These are phyloP conservation scores for Gastrolobium bilobum DNA, from an alignment of 306 rosid genomes.

Conservation along the genomic window DNA sequence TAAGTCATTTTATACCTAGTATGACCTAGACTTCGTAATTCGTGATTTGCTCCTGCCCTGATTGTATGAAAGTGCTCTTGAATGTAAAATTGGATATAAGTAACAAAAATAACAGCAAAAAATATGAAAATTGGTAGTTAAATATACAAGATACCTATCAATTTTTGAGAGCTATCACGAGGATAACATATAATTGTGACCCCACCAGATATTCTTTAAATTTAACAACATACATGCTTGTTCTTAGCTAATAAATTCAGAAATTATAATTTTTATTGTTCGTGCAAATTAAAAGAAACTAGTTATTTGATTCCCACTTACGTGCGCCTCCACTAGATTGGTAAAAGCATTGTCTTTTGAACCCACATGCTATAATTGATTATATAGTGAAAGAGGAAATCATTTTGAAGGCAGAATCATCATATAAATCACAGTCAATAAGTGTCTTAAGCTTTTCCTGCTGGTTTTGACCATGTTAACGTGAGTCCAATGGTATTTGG, in stretches of 20 bases:
- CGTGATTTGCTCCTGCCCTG: too few species aligned
- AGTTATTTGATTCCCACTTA: conserved; percentile 16
- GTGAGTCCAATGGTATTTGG: background rate
- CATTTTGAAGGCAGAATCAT: background rate
- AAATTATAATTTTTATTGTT: background rate
- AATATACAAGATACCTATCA: too few species aligned
- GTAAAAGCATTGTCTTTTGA: background rate
- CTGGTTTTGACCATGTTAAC: background rate
- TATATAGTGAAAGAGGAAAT: background rate
- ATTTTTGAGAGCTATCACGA: too few species aligned
- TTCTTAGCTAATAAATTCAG: background rate
- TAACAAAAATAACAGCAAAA: too few species aligned
- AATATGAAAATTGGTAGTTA: too few species aligned
- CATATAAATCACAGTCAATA: background rate
- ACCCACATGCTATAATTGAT: background rate
- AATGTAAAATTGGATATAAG: too few species aligned
- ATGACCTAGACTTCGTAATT: too few species aligned
- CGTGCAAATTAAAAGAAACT: conserved; percentile 8
- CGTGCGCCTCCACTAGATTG: background rate
- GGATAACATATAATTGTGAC: too few species aligned
- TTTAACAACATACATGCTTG: too few species aligned
- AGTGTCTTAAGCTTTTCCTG: background rate
- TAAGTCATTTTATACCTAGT: too few species aligned
- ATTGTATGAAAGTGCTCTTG: too few species aligned
- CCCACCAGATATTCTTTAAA: too few species aligned